A percentile compares a stretch with the other conserved stretches of the same genome.
Conservation (phyloP, 2,329 filamentous ascomycete species). For the Acrodontium crateriforme region DNA sequence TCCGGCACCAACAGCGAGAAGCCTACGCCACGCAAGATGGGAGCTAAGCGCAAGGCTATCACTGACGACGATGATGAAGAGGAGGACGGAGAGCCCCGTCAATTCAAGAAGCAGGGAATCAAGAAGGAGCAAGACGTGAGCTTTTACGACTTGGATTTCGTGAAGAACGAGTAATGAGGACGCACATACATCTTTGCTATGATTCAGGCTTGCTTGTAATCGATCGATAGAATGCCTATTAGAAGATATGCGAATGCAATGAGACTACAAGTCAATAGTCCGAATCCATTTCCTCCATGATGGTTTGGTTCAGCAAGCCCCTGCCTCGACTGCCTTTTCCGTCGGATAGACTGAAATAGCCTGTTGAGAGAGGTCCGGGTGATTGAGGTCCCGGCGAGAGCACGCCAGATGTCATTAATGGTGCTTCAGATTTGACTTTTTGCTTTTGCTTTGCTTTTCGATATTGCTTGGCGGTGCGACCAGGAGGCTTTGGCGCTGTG, state of each 20-base stretch:
- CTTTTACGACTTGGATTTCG: background rate
- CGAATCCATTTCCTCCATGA: constrained; percentile 57
- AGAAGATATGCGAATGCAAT: background rate
- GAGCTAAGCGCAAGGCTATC: constrained; percentile 8
- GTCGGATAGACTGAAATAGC: constrained; percentile 16
- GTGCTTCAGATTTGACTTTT: constrained; percentile 9
- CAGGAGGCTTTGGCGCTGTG: constrained; percentile 4
- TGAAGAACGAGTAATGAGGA: too few relatives aligned
- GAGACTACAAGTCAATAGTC: constrained; percentile 24
- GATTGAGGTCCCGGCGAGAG: constrained; percentile 5
- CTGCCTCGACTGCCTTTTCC: constrained; percentile 28
- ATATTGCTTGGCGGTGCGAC: constrained; percentile 19
- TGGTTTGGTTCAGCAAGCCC: constrained; percentile 50
- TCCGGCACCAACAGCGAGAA: constrained; percentile 6
- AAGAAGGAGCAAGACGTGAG: background rate
- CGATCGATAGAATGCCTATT: background rate
- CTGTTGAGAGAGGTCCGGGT: constrained; percentile 6
- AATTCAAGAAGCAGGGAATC: background rate
- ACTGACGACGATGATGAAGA: constrained; percentile 3
- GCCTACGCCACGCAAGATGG: constrained; percentile 8
- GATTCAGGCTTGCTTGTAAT: too few relatives aligned
- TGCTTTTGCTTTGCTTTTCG: constrained; percentile 17
- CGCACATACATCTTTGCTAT: too few relatives aligned
- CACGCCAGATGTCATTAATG: constrained; percentile 7
- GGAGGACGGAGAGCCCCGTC: constrained; percentile 2